A percentile compares a stretch with the other conserved stretches of the same genome.
phyloP scores from a whole-genome alignment of 2,329 filamentous ascomycete species.

The Aaosphaeria pasadenensis region DNA sequence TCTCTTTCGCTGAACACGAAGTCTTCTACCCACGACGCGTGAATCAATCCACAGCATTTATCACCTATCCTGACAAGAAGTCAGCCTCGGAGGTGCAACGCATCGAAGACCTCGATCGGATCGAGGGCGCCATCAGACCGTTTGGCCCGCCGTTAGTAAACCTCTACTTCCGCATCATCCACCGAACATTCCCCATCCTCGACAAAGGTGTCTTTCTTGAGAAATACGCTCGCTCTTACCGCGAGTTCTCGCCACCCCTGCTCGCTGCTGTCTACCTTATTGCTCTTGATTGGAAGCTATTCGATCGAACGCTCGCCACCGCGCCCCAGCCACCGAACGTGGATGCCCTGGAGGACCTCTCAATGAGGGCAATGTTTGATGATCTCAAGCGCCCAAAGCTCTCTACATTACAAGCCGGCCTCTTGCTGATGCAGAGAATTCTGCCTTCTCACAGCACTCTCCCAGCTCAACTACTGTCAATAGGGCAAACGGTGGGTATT shows the following conservation, averaged over 20 bases:
- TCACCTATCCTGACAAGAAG: conserved; percentile 22
- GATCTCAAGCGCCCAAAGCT: conserved; percentile 39
- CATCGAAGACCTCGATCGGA: conserved; percentile 58
- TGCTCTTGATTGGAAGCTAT: conserved; percentile 61
- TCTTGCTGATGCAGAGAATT: conserved; percentile 37
- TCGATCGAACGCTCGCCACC: conserved; percentile 52
- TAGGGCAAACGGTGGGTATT: conserved; percentile 40
- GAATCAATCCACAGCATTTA: conserved; percentile 20
- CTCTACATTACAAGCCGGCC: conserved; percentile 39
- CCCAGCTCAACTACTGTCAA: conserved; percentile 35
- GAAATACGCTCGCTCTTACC: conserved; percentile 57
- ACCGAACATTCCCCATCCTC: conserved; percentile 57
- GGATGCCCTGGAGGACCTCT: conserved; percentile 27
- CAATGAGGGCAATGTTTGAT: conserved; percentile 36
- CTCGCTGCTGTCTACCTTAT: conserved; percentile 61
- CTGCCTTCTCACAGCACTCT: conserved; percentile 31
- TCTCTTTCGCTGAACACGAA: conserved; percentile 1
- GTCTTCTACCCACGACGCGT: conserved; percentile 14
- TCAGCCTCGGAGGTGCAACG: conserved; percentile 29
- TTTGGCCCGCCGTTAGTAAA: conserved; percentile 69
- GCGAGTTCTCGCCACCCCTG: conserved; percentile 58
- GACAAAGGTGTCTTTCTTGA: conserved; percentile 62
- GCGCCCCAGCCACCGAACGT: conserved; percentile 41
- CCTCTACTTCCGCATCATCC: conserved; percentile 67
- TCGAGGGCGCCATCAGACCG: conserved; percentile 68